Percentiles rank a stretch among this genome's conserved stretches.
phyloP scores from a whole-genome alignment of 2,329 filamentous ascomycete genomes.

The Sphaerostilbella broomeana region DNA sequence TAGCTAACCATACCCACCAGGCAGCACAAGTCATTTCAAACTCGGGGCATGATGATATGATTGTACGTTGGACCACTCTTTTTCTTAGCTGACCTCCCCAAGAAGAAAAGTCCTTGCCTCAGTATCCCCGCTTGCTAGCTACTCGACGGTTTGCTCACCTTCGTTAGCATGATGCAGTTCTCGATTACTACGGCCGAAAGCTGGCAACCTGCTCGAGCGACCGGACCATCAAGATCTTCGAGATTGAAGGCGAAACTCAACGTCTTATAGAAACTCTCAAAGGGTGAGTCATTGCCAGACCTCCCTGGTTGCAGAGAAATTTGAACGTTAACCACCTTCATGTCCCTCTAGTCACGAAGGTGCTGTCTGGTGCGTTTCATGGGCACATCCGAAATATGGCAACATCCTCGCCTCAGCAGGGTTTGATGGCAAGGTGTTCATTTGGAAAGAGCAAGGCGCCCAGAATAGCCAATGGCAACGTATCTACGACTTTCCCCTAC shows the following conservation, averaged over 20 bases:
- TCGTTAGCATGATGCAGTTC: slow-evolving; percentile 83
- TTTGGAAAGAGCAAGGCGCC: slow-evolving; percentile 82
- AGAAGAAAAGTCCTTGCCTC: slow-evolving; percentile 12
- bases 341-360: slow-evolving; percentile 69
- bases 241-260: slow-evolving; percentile 90
- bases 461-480: slow-evolving; percentile 63
- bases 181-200: slow-evolving; percentile 96
- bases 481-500: slow-evolving; percentile 87
- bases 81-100: slow-evolving; percentile 16
- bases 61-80: slow-evolving; percentile 58
- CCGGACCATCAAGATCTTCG: slow-evolving; percentile 98
- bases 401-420: slow-evolving; percentile 93
- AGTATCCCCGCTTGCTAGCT: too few species aligned
- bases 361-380: slow-evolving; percentile 95
- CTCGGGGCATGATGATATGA: slow-evolving; percentile 89
- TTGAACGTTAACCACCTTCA: too few species aligned
- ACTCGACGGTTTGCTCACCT: too few species aligned
- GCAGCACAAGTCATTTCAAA: slow-evolving; percentile 40
- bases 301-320: too few species aligned
- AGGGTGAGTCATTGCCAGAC: slow-evolving; percentile 49
- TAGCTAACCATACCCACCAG: slow-evolving; percentile 28
- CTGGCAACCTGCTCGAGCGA: slow-evolving; percentile 97
- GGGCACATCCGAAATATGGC: slow-evolving; percentile 97
- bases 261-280: slow-evolving; percentile 87
- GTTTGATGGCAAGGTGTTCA: slow-evolving; percentile 96